These are phyloP conservation scores for Didymella exigua DNA, from an alignment of 2,329 filamentous ascomycete species.

Conservation along the genomic window DNA sequence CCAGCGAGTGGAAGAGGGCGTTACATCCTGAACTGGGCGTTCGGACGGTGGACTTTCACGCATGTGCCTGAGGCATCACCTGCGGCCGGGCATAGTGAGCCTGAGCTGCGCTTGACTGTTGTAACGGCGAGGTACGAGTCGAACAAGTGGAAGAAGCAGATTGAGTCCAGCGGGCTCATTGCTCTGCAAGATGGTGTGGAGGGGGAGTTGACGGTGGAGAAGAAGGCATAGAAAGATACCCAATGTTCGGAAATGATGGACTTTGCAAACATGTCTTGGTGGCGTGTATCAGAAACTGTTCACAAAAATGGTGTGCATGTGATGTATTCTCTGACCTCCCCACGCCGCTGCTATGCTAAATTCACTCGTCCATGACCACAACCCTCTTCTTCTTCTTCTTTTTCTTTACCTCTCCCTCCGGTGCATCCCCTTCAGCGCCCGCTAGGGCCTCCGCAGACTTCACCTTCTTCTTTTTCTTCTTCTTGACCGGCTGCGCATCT, in stretches of 20 bases:
- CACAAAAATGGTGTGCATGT: not conserved
- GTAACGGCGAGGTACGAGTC: conserved; percentile 76
- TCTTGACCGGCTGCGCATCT: conserved; percentile 27
- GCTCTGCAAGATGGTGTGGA: conserved; percentile 30
- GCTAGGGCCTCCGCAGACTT: conserved; percentile 33
- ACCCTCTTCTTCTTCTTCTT: conserved; percentile 51
- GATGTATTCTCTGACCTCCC: not conserved
- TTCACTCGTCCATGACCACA: conserved; percentile 40
- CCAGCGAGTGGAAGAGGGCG: conserved; percentile 52
- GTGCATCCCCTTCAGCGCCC: conserved; percentile 20
- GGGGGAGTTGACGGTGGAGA: conserved; percentile 31
- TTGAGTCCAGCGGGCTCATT: conserved; percentile 62
- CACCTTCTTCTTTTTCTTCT: conserved; percentile 54
- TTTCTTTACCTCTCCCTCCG: conserved; percentile 39
- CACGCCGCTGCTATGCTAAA: not conserved
- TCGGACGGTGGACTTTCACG: conserved; percentile 93
- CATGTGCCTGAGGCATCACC: conserved; percentile 51
- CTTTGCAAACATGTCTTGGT: not conserved
- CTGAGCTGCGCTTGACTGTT: conserved; percentile 72
- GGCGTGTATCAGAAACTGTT: not conserved
- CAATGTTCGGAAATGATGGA: not conserved
- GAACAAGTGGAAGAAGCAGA: conserved; percentile 75
- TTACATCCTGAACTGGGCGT: conserved; percentile 98
- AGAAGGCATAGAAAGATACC: conserved; percentile 17
- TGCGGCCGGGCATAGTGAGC: conserved; percentile 53